A percentile compares a stretch with the other conserved stretches of the same genome.
phyloP scores from a whole-genome alignment of 306 rosid species.

The Acacia acuminata region DNA sequence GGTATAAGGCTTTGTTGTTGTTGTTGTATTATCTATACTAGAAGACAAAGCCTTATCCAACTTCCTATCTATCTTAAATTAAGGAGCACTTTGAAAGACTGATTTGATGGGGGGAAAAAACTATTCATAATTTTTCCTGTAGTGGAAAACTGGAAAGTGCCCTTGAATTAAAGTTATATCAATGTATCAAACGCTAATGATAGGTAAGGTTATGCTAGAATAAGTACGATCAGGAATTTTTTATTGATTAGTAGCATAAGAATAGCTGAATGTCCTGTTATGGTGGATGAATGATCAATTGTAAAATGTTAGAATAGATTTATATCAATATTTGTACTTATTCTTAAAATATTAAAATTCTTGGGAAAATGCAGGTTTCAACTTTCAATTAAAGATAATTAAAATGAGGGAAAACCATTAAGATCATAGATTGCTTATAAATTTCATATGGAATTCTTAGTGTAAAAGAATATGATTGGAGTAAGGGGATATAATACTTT shows the following conservation, averaged over 20 bases:
- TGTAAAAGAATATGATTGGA: background rate
- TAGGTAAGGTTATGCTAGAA: background rate
- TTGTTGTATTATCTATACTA: no score
- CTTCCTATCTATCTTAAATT: background rate
- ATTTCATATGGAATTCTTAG: conserved; percentile 3
- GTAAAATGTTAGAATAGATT: background rate
- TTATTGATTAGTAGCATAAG: background rate
- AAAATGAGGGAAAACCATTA: background rate
- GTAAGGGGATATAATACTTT: background rate
- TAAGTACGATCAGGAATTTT: background rate
- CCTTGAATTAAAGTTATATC: background rate
- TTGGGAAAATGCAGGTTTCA: background rate
- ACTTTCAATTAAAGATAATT: background rate
- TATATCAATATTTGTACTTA: background rate
- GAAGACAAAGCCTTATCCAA: no score
- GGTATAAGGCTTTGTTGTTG: no score
- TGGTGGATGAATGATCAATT: background rate
- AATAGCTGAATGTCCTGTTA: background rate
- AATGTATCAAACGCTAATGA: background rate
- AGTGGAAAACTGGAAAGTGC: background rate
- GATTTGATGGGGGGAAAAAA: conserved; percentile 3
- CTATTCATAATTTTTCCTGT: background rate
- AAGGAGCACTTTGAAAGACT: conserved; percentile 4
- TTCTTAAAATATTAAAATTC: background rate
- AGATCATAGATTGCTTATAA: conserved; percentile 3